Evolutionary conservation across 1,284 basidiomycete species (phyloP).

Genomic region (Macrocybe sp.): DNA sequence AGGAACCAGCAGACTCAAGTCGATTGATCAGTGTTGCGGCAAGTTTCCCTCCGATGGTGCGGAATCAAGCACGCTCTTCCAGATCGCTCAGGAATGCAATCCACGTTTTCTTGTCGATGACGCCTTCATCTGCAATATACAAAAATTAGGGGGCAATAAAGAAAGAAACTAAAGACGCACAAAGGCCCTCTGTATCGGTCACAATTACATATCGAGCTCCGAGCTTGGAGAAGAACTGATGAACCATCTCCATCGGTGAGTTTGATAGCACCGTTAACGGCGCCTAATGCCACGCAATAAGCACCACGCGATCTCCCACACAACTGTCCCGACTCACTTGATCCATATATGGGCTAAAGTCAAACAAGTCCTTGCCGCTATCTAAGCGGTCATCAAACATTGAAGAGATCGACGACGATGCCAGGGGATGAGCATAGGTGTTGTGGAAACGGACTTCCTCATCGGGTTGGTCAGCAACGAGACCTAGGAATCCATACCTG

Average conservation of each 20-base stretch:
- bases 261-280: constrained; percentile 81
- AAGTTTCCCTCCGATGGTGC: background rate
- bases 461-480: constrained; percentile 72
- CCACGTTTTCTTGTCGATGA: constrained; percentile 94
- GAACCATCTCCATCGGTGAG: constrained; percentile 84
- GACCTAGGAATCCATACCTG: constrained; percentile 38
- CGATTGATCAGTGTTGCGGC: constrained; percentile 9
- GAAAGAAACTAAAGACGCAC: constrained; percentile 38
- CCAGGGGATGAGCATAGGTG: constrained; percentile 35
- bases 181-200: constrained; percentile 77
- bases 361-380: constrained; percentile 57
- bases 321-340: constrained; percentile 44
- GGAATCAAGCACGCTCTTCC: constrained; percentile 45
- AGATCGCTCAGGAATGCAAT: constrained; percentile 75
- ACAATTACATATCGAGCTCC: constrained; percentile 90
- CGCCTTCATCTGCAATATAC: constrained; percentile 63
- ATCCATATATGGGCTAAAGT: constrained; percentile 89
- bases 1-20: background rate
- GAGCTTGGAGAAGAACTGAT: constrained; percentile 89
- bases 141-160: constrained; percentile 5
- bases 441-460: constrained; percentile 62
- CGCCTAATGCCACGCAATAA: constrained; percentile 41
- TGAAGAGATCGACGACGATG: constrained; percentile 58
- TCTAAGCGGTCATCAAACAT: constrained; percentile 36
- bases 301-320: constrained; percentile 1